Conservation (phyloP, 2,329 filamentous ascomycete species). For the Diaporthe caulivora region DNA sequence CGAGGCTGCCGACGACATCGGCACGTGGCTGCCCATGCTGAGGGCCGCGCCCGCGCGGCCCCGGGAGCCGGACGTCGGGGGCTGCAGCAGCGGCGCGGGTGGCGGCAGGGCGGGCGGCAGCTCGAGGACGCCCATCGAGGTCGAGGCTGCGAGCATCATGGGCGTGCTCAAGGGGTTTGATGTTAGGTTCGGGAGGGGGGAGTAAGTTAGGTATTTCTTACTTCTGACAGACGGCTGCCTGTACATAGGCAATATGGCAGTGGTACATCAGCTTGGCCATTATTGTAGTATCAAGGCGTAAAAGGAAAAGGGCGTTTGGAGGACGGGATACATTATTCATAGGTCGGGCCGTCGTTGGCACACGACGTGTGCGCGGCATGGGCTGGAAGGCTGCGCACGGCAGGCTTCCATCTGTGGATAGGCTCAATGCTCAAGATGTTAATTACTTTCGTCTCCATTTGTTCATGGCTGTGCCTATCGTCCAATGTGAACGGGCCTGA, state of each 20-base stretch:
- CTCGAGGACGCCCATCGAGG: constrained; percentile 72
- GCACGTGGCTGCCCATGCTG: constrained; percentile 81
- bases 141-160: constrained; percentile 88
- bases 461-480: too few species aligned
- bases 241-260: too few species aligned
- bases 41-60: constrained; percentile 64
- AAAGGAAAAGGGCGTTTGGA: constrained; percentile 11
- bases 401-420: neutral
- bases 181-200: constrained; percentile 72
- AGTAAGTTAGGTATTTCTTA: constrained; percentile 36
- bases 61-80: constrained; percentile 47
- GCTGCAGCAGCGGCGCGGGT: constrained; percentile 39
- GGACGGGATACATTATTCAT: too few species aligned
- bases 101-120: constrained; percentile 48
- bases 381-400: neutral
- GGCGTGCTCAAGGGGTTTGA: constrained; percentile 87
- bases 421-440: neutral
- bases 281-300: neutral
- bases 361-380: neutral
- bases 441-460: neutral
- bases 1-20: constrained; percentile 78
- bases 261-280: neutral
- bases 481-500: too few species aligned
- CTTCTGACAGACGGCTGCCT: too few species aligned
- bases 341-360: too few species aligned